A percentile compares a stretch with the other conserved stretches of the same genome.
These are phyloP conservation scores for Trypethelium eluteriae DNA, from an alignment of 495 filamentous ascomycete genomes.

Conservation along the genomic window DNA sequence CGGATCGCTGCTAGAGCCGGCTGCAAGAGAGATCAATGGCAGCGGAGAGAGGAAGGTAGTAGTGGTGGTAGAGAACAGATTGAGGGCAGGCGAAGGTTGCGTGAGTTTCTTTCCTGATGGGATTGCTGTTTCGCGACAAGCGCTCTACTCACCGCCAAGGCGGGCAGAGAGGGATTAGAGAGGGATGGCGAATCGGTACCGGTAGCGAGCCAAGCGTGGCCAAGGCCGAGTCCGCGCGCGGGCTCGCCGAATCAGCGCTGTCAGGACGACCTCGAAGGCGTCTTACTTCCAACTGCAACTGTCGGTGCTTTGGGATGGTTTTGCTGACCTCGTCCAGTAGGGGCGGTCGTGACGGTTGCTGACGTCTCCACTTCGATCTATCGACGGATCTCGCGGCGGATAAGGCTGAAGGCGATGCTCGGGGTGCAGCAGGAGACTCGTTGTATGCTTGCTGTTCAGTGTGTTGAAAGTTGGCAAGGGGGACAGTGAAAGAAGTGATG, in stretches of 20 bases:
- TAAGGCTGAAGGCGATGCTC: neutral
- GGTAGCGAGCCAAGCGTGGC: conserved; percentile 10
- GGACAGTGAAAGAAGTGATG: neutral
- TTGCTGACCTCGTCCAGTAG: neutral
- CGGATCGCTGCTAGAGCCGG: neutral
- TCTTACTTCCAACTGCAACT: neutral
- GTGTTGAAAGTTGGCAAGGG: neutral
- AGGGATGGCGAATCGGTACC: neutral
- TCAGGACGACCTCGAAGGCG: neutral
- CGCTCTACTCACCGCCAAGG: conserved; percentile 1
- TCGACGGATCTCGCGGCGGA: neutral
- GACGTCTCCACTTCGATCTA: neutral
- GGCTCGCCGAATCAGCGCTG: conserved; percentile 1
- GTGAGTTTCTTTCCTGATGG: neutral
- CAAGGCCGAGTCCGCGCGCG: neutral
- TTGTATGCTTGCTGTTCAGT: no score
- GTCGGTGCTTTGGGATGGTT: neutral
- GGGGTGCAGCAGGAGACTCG: neutral
- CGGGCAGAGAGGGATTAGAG: neutral
- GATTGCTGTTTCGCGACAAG: neutral
- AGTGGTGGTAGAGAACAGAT: neutral
- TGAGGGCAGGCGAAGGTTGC: neutral
- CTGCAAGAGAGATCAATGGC: neutral
- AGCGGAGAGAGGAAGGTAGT: neutral
- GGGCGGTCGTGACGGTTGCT: neutral